These are phyloP conservation scores for Termitomyces heimii DNA, from an alignment of 768 basidiomycete species.

Conservation along the genomic window DNA sequence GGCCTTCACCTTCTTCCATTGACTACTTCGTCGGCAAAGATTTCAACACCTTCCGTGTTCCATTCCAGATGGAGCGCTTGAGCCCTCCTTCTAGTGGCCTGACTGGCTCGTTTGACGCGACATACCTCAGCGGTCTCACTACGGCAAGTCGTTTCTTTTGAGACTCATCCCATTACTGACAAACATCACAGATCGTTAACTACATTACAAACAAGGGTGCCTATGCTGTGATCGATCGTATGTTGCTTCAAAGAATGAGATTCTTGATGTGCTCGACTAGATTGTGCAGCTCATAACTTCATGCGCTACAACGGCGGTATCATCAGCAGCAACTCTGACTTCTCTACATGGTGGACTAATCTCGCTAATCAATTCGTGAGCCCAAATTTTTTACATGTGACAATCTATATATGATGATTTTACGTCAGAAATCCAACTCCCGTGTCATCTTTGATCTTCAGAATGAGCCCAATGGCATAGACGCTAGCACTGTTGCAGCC, in stretches of 20 bases:
- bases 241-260: conserved; percentile 11
- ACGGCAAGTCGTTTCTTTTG: conserved; percentile 23
- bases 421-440: conserved; percentile 34
- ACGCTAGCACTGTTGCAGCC: conserved; percentile 43
- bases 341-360: conserved; percentile 46
- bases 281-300: conserved; percentile 46
- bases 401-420: background rate
- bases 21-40: conserved; percentile 48
- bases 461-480: conserved; percentile 64
- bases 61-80: conserved; percentile 55
- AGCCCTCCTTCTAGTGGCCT: conserved; percentile 47
- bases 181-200: conserved; percentile 37
- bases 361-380: conserved; percentile 49
- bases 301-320: conserved; percentile 50
- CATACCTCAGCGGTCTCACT: conserved; percentile 47
- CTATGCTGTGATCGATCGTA: conserved; percentile 51
- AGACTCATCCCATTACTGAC: background rate
- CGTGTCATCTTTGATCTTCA: conserved; percentile 57
- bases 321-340: conserved; percentile 45
- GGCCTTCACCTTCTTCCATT: conserved; percentile 38
- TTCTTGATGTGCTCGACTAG: background rate
- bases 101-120: conserved; percentile 44
- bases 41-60: conserved; percentile 59
- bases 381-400: background rate
- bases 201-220: conserved; percentile 59